Evolutionary conservation across 73 alveolate species (phyloP), one percentile per base, ranked within the genome.

Genomic region (Paramecium pentaurelia): DNA sequence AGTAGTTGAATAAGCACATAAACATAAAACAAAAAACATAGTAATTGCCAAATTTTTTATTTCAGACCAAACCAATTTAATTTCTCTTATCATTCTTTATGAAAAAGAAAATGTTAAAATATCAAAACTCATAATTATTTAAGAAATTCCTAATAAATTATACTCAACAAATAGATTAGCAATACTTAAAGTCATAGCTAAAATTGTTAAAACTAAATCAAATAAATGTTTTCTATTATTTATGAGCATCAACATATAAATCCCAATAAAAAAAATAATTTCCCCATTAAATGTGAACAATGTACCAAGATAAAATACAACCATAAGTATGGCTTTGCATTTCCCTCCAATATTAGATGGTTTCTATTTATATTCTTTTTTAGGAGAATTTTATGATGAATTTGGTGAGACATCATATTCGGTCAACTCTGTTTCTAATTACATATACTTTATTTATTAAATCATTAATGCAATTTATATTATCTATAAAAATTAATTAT

Each of bases 361-460:
- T 16, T 32, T 73, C 25, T 36, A 38, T 37, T 8, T 20, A 16
- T 3, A 4, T 40, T 12, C 34, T n/a, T 73, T n/a, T 36, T 73
- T 37, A 4, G 60, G 60, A 64, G 84, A 32, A 32, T 28, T 64
- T 28, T 3, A 36, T 32, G 45, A 9, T 12, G 54, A 28, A 34
- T 64, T 40, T 5, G 6, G 4, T 36, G 37, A 59, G 40, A 14
- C 37, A 36, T 73, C 87, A 73, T 73, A 37, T 14, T 40, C 60
- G n/a, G 87, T 73, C 64, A 73, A 37, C 36, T 73, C 87, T 37
- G 60, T 73, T 37, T 73, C 87, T 37, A 73, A 30, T 34, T 73
- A 40, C 87, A 73, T 73, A 73, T 73, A 73, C 87, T 73, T 73
- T 34, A 73, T 30, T 73, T 73, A 30, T 73, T 73, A 34, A 30